Evolutionary conservation across 2,329 filamentous ascomycete genomes (phyloP), one percentile per base, ranked within the genome.

Genomic region (Claviceps sp.): DNA sequence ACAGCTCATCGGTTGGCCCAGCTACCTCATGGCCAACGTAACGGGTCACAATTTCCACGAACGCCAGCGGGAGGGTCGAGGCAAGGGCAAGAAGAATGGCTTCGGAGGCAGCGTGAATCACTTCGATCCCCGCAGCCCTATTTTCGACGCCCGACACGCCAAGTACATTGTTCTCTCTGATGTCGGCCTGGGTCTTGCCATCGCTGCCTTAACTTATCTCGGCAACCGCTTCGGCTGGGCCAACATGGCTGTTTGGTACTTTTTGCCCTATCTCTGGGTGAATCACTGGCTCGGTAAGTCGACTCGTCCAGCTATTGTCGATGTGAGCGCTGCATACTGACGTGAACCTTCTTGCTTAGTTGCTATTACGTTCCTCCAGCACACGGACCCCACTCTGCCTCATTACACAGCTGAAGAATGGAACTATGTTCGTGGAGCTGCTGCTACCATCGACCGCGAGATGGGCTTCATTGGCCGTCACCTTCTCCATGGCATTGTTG

Each of bases 201-300:
- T 72, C 52, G 71, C 76, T 54, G 74, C 70, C 49, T 77, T 95
- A 54, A 78, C 78, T 69, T 77, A 76, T 61, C 74, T 96, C 58
- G 83, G 83, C 61, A 82, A 82, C 68, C 86, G 71, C 52, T 96
- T 84, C 61, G 93, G 93, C 64, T 91, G 83, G 76, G 67, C 75
- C 65, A 97, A 96, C 75, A 75, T 97, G 67, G 72, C 86, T 54
- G 85, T 98, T 56, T 97, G 93, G 91, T 98, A 98, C 73, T 82
- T 90, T 64, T 65, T 94, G 53, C 93, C 93, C 39, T 98, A 97
- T 69, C 77, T 96, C 55, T 96, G 91, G 91, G 90, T 96, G 52
- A 95, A 97, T 80, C 89, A 96, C 80, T 97, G 91, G 91, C 85
- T 97, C 52, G 87, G 88, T 93, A 82, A 78, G 86, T 78, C 23